Conservation (phyloP, 2,329 filamentous ascomycete genomes). For the Fusarium sp. region DNA sequence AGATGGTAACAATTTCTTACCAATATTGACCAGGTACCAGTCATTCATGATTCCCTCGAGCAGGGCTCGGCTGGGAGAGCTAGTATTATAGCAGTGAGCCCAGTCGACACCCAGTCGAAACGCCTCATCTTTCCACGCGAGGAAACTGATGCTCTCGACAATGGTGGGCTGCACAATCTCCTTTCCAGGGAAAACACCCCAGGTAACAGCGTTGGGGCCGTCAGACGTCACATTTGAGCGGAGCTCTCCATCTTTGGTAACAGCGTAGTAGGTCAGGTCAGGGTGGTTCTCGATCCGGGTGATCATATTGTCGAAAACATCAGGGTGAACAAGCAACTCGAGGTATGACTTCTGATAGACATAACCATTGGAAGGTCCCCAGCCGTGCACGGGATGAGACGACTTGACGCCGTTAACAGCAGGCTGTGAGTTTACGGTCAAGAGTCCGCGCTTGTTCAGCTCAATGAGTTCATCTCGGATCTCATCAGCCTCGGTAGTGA, state of each 20-base stretch:
- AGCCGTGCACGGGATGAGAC: slow-evolving; percentile 85
- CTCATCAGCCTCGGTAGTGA: slow-evolving; percentile 80
- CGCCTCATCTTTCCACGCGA: slow-evolving; percentile 98
- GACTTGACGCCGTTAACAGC: slow-evolving; percentile 92
- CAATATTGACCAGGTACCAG: slow-evolving; percentile 96
- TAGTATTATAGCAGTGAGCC: slow-evolving; percentile 86
- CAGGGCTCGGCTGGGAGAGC: slow-evolving; percentile 78
- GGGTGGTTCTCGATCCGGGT: slow-evolving; percentile 78
- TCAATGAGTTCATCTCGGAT: slow-evolving; percentile 81
- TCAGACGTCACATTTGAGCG: slow-evolving; percentile 86
- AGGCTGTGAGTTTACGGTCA: slow-evolving; percentile 98
- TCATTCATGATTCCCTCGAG: slow-evolving; percentile 86
- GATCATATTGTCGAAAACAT: slow-evolving; percentile 79
- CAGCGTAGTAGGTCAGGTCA: slow-evolving; percentile 92
- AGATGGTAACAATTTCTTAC: slow-evolving; percentile 59
- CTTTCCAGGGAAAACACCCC: slow-evolving; percentile 98
- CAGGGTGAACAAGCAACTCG: slow-evolving; percentile 86
- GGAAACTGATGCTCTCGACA: slow-evolving; percentile 95
- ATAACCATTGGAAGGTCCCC: slow-evolving; percentile 94
- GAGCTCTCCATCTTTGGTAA: slow-evolving; percentile 83
- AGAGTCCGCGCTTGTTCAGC: slow-evolving; percentile 84
- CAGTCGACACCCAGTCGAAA: slow-evolving; percentile 92
- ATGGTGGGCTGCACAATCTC: slow-evolving; percentile 99
- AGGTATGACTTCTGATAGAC: slow-evolving; percentile 99
- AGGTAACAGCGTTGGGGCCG: slow-evolving; percentile 96